Base-by-base conservation (phyloP, 192 early-diverging fungal species). In the Entomortierella lignicola region DNA sequence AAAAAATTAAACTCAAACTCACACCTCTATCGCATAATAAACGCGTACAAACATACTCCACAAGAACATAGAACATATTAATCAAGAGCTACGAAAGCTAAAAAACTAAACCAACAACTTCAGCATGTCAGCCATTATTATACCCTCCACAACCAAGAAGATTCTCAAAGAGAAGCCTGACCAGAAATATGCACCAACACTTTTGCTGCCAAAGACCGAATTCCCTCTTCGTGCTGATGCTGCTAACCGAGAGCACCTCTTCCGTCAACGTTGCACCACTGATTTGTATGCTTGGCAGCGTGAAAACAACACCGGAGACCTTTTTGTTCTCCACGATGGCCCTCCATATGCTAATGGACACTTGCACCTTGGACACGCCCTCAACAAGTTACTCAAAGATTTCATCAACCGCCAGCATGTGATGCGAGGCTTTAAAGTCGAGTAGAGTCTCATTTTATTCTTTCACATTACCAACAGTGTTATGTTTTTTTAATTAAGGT, bases 321-420 rank as follows among this genome's bases (percentile, higher is more conserved):
- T 86, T 26, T 94, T 92, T 85, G 83, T 93, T 7, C 84, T 93
- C 39, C 93, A 94, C 32, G 93, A 94, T 74, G 92, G 93, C 2
- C 93, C 93, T 18, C 93, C 93, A 23, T 94, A 94, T 71, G 93
- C 92, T 32, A 92, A 94, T 72, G 93, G 92, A 27, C 85, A 86
- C 53, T 70, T 92, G 42, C 91, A 94, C 80, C 86, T 89, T 43
- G 88, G 85, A 0, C 93, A 94, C 63, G 91, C 92, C 27, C 83
- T 94, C 72, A 94, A 94, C 82, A 93, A 92, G 74, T 84, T 94
- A 50, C 77, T 93, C 25, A 94, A 94, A 68, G 93, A 94, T 50
- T 90, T 94, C 37, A 83, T 92, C 31, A 91, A 92, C 68, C 86
- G 93, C n/a, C 90, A 93, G 69, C 86, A 89, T 53, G 83, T 93